phyloP scores from a whole-genome alignment of 768 basidiomycete species.

The Heimioporus sp. region DNA sequence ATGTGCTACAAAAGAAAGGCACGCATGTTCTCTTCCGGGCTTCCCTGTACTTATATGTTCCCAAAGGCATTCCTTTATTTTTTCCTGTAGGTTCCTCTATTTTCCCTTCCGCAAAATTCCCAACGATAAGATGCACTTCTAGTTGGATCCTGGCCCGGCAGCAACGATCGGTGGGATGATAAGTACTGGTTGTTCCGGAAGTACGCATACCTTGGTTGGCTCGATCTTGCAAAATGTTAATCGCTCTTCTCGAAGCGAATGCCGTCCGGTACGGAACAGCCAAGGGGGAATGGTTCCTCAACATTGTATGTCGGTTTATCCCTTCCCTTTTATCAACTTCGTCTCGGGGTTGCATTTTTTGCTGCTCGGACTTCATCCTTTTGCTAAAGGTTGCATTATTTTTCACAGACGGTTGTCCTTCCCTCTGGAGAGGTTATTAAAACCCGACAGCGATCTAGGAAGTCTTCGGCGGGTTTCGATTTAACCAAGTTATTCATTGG shows the following conservation, averaged over 20 bases:
- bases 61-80: slow-evolving; percentile 71
- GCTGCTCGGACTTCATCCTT: background rate
- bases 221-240: slow-evolving; percentile 15
- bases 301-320: slow-evolving; percentile 49
- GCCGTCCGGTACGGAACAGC: slow-evolving; percentile 88
- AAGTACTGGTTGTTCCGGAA: slow-evolving; percentile 84
- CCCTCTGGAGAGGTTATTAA: slow-evolving; percentile 90
- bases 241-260: slow-evolving; percentile 45
- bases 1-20: slow-evolving; percentile 62
- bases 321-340: background rate
- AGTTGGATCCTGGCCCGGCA: slow-evolving; percentile 77
- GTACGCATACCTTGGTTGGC: slow-evolving; percentile 35
- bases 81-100: slow-evolving; percentile 57
- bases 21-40: background rate
- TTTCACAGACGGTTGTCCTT: slow-evolving; percentile 75
- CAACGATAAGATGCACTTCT: background rate
- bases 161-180: slow-evolving; percentile 88
- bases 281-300: slow-evolving; percentile 88
- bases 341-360: background rate
- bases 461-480: slow-evolving; percentile 88
- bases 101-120: background rate
- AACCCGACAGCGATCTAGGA: slow-evolving; percentile 73
- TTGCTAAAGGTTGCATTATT: background rate
- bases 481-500: slow-evolving; percentile 85
- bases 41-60: background rate